Base-by-base conservation (phyloP, 1,139 yeast species). In the Saccharomyces hybrid region DNA sequence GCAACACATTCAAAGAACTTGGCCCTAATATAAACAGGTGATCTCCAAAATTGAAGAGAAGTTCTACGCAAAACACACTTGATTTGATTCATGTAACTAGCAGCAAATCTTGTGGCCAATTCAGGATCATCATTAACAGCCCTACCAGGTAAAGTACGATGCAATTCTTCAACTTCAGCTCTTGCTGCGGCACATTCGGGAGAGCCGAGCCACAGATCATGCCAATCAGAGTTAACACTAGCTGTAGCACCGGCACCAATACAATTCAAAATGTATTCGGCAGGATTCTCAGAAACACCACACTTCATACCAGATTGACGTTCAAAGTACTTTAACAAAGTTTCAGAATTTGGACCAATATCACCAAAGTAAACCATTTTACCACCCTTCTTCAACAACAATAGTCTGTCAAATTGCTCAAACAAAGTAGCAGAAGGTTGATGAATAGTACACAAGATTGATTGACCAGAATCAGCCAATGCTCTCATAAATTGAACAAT, bases 161-260 rank as follows among this genome's bases (percentile, higher is more conserved):
- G 70, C 46, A 75, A 60, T 52, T 66, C 67, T 48, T 68, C 71
- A 44, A 76, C 71, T 58, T 75, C 78, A 9, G 59, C 66, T 41
- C 75, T 70, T 16, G 72, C 70, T 16, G 62, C 65, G 29, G 62
- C 66, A 65, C 67, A 72, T 59, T 76, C 77, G 1, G 73, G 71
- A 28, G 83, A 79, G 3, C 65, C 62, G 41, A 62, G 58, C 83
- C 83, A 79, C 46, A 76, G 64, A 26, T 76, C 75, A 64, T 73
- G 73, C 78, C 80, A 79, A 62, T 79, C 79, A 54, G 71, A 70
- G 26, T 66, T 60, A 25, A 76, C 73, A 47, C 71, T 60, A 25
- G 84, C 84, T 53, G 84, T 80, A n/a, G 86, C 85, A 69, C 85
- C 86, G 29, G 86, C 86, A 58, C 86, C 86, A 65, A 82, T 81